Evolutionary conservation across 164 flowering plant species (phyloP).

Genomic region (Cinnamomum chago): DNA sequence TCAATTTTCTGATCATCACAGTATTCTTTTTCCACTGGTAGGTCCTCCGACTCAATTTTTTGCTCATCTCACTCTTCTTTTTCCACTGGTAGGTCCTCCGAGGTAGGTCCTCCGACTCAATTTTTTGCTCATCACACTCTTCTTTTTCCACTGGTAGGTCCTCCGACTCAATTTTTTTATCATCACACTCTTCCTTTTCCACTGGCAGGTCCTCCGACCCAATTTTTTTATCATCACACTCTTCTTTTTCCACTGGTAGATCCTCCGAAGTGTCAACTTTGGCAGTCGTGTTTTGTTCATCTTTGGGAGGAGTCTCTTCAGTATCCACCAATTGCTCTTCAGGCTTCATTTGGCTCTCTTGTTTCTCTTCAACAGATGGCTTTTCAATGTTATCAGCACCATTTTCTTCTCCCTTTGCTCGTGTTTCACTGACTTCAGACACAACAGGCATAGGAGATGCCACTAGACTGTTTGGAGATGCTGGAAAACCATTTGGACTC

Average conservation of each 20-base stretch:
- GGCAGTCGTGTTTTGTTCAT: slow-evolving; percentile 26
- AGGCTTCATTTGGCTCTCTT: slow-evolving; percentile 14
- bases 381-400: too few species aligned
- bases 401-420: too few species aligned
- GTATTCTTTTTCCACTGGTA: too few species aligned
- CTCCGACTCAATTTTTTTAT: neutral
- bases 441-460: too few species aligned
- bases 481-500: too few species aligned
- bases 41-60: too few species aligned
- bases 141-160: slow-evolving; percentile 9
- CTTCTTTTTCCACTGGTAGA: slow-evolving; percentile 9
- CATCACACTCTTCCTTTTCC: slow-evolving; percentile 4
- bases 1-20: too few species aligned
- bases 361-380: slow-evolving; percentile 11
- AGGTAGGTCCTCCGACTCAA: too few species aligned
- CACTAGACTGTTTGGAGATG: too few species aligned
- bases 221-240: neutral
- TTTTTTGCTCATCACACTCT: slow-evolving; percentile 14
- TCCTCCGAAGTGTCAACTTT: slow-evolving; percentile 10
- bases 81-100: too few species aligned
- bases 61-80: too few species aligned
- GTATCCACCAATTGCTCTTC: slow-evolving; percentile 20
- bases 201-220: neutral
- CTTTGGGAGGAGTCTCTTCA: slow-evolving; percentile 15
- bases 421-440: too few species aligned